Evolutionary conservation across 106 monocot species (phyloP), one percentile per base, ranked within the genome.

Genomic region (Allium fistulosum): DNA sequence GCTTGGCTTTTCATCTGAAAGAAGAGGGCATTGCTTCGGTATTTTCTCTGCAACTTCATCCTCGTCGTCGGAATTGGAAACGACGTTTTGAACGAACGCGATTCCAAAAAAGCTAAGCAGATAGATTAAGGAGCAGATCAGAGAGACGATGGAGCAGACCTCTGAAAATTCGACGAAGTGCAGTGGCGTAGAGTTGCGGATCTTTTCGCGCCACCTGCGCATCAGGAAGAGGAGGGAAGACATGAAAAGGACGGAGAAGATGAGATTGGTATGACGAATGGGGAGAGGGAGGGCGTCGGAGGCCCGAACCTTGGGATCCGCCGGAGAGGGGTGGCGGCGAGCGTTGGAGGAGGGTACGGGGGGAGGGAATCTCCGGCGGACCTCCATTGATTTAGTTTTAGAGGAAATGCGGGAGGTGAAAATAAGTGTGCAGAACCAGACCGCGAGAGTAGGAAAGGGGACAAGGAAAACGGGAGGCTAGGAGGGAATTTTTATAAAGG

Each of bases 41-140:
- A 15, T 37, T 4, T 7, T 14, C 14, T 12, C 46, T 3, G 2
- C 9, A 14, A 8, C 10, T 63, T 77, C 73, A 6, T 64, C 76
- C 8, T 85, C 85, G 53, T 80, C 86, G 46, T 77, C 71, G 63
- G 69, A 28, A 52, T 74, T 77, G 56, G 71, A 60, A 53, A 88
- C 52, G 64, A 74, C 52, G 48, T 83, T 62, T 55, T 86, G 86
- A 67, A 84, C 78, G 71, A 84, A 74, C 22, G 73, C 75, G 77
- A 89, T 82, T 64, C 83, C 86, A 66, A 82, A 89, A 75, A 89
- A 89, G 68, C 71, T 74, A 74, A 88, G 65, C 61, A 94, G 84
- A 66, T 89, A 94, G 63, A 84, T 78, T 72, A 94, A 65, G 73
- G 93, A 89, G 22, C 80, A 75, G 59, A 89, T 77, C 68, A 84